Percentiles rank a stretch among this genome's conserved stretches.
phyloP scores from a whole-genome alignment of 768 basidiomycete species.

The Rossbeevera mucosa region DNA sequence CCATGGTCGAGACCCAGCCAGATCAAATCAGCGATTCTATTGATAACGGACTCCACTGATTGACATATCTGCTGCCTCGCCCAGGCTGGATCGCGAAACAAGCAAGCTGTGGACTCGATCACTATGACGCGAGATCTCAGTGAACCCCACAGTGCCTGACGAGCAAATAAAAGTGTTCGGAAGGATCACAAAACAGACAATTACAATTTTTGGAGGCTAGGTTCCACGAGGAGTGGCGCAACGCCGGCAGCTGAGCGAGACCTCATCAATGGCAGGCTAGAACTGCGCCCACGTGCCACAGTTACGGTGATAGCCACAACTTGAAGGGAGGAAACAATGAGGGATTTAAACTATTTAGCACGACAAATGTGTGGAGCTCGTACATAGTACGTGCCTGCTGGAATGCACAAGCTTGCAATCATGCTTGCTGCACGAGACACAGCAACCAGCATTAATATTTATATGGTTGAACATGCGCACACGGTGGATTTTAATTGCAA shows the following conservation, averaged over 20 bases:
- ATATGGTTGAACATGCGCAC: conserved; percentile 6
- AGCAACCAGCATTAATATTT: not conserved
- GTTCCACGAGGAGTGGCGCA: conserved; percentile 20
- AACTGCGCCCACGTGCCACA: not conserved
- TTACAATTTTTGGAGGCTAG: conserved; percentile 1
- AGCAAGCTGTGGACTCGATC: conserved; percentile 5
- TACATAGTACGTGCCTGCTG: not conserved
- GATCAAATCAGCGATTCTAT: conserved; percentile 11
- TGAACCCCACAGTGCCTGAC: conserved; percentile 16
- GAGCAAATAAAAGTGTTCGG: conserved; percentile 2
- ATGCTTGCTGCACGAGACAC: conserved; percentile 2
- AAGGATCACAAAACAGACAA: conserved; percentile 11
- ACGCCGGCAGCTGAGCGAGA: not conserved
- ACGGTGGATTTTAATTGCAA: conserved; percentile 12
- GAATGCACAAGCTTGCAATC: not conserved
- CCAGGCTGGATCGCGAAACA: not conserved
- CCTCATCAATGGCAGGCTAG: conserved; percentile 1
- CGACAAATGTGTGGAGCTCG: conserved; percentile 16
- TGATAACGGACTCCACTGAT: conserved; percentile 6
- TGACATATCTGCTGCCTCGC: not conserved
- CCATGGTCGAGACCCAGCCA: conserved; percentile 7
- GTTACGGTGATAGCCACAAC: not conserved
- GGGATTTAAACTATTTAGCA: conserved; percentile 7
- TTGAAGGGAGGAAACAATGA: not conserved
- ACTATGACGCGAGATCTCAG: conserved; percentile 23